A percentile compares a stretch with the other conserved stretches of the same genome.
Evolutionary conservation across 495 filamentous ascomycete species (phyloP).

Genomic region (Tricharina praecox): DNA sequence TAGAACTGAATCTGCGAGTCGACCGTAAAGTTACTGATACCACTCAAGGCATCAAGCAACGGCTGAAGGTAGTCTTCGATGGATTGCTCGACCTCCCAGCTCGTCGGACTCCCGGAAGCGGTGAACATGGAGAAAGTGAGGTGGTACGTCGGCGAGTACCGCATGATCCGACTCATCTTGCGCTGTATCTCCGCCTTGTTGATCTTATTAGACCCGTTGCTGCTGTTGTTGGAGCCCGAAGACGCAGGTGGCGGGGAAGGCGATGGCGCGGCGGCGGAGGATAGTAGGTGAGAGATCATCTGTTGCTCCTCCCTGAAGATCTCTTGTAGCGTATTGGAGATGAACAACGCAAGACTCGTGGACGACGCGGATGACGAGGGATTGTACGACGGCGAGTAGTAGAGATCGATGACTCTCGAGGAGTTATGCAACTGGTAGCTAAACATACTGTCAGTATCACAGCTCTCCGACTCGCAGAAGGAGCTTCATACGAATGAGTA

Average conservation of each 20-base stretch:
- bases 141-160: constrained; percentile 88
- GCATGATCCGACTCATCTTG: constrained; percentile 62
- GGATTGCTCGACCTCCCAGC: constrained; percentile 79
- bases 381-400: constrained; percentile 58
- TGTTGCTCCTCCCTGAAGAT: constrained; percentile 81
- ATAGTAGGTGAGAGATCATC: constrained; percentile 67
- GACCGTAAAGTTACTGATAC: constrained; percentile 89
- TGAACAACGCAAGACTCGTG: constrained; percentile 59
- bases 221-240: constrained; percentile 16
- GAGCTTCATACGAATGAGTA: constrained; percentile 22
- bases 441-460: background rate
- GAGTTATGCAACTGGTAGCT: constrained; percentile 34
- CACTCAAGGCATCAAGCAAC: constrained; percentile 54
- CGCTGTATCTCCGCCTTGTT: constrained; percentile 37
- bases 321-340: constrained; percentile 60
- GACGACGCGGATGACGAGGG: constrained; percentile 51
- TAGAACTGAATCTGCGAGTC: constrained; percentile 94
- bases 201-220: constrained; percentile 19
- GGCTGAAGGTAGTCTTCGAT: constrained; percentile 68
- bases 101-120: constrained; percentile 54
- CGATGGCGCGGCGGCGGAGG: constrained; percentile 35
- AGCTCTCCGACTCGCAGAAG: background rate
- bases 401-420: constrained; percentile 56
- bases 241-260: constrained; percentile 30
- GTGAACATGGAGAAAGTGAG: constrained; percentile 92